These are phyloP conservation scores for Paspalum notatum DNA, from an alignment of 176 grass and related monocot genomes.

Conservation along the genomic window DNA sequence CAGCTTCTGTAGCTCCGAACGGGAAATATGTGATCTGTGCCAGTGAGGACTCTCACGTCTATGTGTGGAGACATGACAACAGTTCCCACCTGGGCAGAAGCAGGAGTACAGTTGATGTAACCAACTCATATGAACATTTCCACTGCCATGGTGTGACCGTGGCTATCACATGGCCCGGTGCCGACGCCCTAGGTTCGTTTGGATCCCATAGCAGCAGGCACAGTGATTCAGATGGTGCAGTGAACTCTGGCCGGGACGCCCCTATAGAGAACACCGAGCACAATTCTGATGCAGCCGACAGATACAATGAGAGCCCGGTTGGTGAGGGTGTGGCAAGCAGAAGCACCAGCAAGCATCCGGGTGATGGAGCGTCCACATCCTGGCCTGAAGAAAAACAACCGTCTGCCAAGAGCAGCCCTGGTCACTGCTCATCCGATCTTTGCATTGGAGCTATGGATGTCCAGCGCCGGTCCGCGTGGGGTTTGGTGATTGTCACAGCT, in stretches of 20 bases:
- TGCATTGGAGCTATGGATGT: conserved; percentile 60
- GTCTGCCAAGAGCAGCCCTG: conserved; percentile 58
- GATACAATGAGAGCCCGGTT: conserved; percentile 31
- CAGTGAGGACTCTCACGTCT: conserved; percentile 92
- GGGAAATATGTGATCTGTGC: conserved; percentile 93
- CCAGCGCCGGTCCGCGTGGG: conserved; percentile 72
- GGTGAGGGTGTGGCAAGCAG: conserved; percentile 25
- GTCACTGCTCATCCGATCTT: conserved; percentile 50
- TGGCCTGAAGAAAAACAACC: conserved; percentile 57
- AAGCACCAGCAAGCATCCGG: conserved; percentile 22
- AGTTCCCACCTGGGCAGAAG: conserved; percentile 72
- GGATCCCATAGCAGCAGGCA: conserved; percentile 49
- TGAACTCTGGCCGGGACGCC: conserved; percentile 31
- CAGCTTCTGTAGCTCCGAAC: conserved; percentile 84
- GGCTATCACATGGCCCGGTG: conserved; percentile 81
- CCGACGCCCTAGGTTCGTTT: conserved; percentile 34
- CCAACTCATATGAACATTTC: conserved; percentile 94
- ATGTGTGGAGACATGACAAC: conserved; percentile 92
- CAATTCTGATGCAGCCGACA: conserved; percentile 35
- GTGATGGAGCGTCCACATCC: conserved; percentile 32
- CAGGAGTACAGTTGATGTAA: conserved; percentile 74
- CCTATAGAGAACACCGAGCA: conserved; percentile 35
- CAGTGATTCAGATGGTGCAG: conserved; percentile 53
- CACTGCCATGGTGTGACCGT: conserved; percentile 81
- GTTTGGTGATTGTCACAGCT: conserved; percentile 89